Evolutionary conservation across 2,329 filamentous ascomycete species (phyloP), one percentile per base, ranked within the genome.

Genomic region (Xylariaceae sp.): DNA sequence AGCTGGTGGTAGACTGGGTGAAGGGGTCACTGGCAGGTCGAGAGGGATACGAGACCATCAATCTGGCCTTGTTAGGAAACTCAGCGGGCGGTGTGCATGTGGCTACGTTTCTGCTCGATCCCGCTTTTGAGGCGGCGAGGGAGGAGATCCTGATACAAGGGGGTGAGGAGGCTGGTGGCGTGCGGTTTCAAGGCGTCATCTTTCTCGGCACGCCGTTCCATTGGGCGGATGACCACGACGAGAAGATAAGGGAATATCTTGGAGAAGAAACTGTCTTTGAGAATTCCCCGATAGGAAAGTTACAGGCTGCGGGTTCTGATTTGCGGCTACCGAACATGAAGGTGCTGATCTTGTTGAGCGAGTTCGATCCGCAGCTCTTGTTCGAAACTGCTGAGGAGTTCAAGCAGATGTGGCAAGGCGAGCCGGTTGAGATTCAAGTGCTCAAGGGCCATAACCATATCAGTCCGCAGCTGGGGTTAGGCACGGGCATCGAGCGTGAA

Each of bases 41-140:
- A 36, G 60, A 63, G 2, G 67, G 70, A 1, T 63, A 65, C 11
- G 68, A 64, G 23, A 65, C 63, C 3, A 63, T 73, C 24, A 70
- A 77, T 52, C 44, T 78, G 1, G 73, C 72, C 53, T 49, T 76
- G 11, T 64, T 77, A 62, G 75, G 75, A 0, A 77, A 77, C 56
- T 77, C 75, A 3, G 75, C 74, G 1, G 75, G 75, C 7, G 75
- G 74, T 19, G 69, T 75, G 7, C 74, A 78, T 49, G 53, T 70
- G 17, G 52, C 70, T 1, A 77, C 75, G 1, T 77, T 72, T 46
- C 63, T 76, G 16, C 62, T 77, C 2, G 62, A 64, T 12, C 56
- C 65, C 5, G 45, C 24, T 1, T 69, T 71, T 39, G 65, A 63
- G 19, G 62, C 52, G 9, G 53, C 61, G 2, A 61, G 64, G 9